A percentile compares a stretch with the other conserved stretches of the same genome.
These are phyloP conservation scores for Wickerhamiella occidentalis DNA, from an alignment of 805 yeast species.

Conservation along the genomic window DNA sequence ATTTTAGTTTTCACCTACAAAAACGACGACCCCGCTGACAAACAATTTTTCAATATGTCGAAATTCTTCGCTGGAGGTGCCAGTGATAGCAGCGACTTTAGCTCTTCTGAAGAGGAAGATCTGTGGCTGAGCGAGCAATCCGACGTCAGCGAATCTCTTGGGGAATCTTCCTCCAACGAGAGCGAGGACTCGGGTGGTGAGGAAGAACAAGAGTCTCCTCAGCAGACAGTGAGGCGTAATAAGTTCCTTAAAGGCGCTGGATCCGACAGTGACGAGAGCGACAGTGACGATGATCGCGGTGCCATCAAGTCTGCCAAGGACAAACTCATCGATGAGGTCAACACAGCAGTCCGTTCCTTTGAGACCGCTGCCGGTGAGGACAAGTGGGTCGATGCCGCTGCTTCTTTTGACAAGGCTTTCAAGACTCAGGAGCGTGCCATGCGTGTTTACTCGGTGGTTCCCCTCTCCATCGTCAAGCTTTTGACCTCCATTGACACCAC, in stretches of 20 bases:
- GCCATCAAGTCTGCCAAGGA: conserved; percentile 91
- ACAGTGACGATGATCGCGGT: conserved; percentile 61
- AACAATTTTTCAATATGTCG: conserved; percentile 43
- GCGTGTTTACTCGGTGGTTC: conserved; percentile 67
- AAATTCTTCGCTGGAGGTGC: conserved; percentile 66
- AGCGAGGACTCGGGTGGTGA: conserved; percentile 23
- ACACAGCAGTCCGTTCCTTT: conserved; percentile 49
- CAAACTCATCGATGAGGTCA: conserved; percentile 80
- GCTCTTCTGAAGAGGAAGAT: conserved; percentile 52
- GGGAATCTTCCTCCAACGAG: conserved; percentile 29
- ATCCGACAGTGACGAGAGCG: conserved; percentile 38
- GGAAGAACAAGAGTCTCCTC: conserved; percentile 3
- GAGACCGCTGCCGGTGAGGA: conserved; percentile 55
- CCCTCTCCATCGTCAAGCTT: conserved; percentile 55
- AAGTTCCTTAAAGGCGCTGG: conserved; percentile 29
- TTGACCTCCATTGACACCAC: conserved; percentile 63
- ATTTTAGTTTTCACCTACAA: too few species aligned
- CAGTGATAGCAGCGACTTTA: conserved; percentile 41
- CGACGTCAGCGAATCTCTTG: conserved; percentile 30
- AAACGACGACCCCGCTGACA: not conserved
- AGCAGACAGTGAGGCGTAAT: conserved; percentile 25
- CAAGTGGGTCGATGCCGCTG: conserved; percentile 66
- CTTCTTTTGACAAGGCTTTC: conserved; percentile 66
- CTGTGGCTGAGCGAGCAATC: conserved; percentile 32
- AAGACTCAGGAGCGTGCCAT: conserved; percentile 53